A percentile compares a stretch with the other conserved stretches of the same genome.
Evolutionary conservation across 345 rosid genomes (phyloP).

Genomic region (Kandelia obovata): DNA sequence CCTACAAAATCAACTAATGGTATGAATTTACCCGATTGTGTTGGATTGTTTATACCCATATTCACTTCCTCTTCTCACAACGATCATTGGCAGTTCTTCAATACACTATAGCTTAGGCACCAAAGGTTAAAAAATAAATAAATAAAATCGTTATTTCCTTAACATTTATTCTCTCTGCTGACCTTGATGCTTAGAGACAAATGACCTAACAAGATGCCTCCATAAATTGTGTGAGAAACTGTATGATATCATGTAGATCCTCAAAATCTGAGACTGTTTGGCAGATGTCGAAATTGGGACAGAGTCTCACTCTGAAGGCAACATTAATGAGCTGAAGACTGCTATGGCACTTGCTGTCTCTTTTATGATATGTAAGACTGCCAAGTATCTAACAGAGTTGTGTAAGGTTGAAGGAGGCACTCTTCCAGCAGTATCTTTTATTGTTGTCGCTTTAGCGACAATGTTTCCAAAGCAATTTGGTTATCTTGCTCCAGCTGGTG

Average conservation of each 20-base stretch:
- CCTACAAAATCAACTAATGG: slow-evolving; percentile 42
- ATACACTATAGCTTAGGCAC: background rate
- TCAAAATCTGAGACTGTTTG: slow-evolving; percentile 11
- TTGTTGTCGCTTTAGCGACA: slow-evolving; percentile 61
- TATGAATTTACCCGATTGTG: slow-evolving; percentile 14
- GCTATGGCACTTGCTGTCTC: slow-evolving; percentile 58
- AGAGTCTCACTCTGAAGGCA: slow-evolving; percentile 30
- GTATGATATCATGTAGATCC: background rate
- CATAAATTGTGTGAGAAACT: background rate
- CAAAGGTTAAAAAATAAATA: too few species aligned
- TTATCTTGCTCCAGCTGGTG: slow-evolving; percentile 65
- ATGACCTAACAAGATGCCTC: background rate
- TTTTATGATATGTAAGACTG: slow-evolving; percentile 64
- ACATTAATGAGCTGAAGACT: slow-evolving; percentile 47
- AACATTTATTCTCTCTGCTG: too few species aligned
- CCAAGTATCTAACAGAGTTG: slow-evolving; percentile 36
- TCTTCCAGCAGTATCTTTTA: slow-evolving; percentile 63
- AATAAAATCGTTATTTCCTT: too few species aligned
- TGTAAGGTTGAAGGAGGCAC: slow-evolving; percentile 63
- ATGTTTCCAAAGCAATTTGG: slow-evolving; percentile 53
- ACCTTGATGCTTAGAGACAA: background rate
- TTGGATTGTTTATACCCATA: too few species aligned
- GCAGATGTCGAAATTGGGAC: slow-evolving; percentile 39
- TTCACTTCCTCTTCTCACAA: too few species aligned
- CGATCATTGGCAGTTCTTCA: too few species aligned